phyloP scores from a whole-genome alignment of 1,139 yeast genomes.

The Candida mesenterica region DNA sequence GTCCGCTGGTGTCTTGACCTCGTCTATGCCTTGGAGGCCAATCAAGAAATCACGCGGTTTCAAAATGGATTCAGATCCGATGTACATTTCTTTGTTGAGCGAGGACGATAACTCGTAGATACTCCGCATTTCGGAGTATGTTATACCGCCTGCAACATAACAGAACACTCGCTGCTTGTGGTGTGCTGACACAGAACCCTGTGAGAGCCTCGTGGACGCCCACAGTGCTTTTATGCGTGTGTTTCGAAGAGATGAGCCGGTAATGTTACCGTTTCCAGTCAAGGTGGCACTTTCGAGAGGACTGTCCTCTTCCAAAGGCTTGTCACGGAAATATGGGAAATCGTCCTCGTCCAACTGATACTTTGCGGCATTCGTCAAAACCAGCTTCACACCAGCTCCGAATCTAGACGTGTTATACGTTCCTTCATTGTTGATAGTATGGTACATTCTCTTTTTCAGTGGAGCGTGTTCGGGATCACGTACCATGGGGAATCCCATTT shows the following conservation, averaged over 20 bases:
- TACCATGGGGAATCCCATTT: constrained; percentile 64
- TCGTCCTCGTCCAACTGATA: constrained; percentile 52
- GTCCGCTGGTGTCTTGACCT: constrained; percentile 30
- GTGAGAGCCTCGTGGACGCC: constrained; percentile 46
- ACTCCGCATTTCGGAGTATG: constrained; percentile 77
- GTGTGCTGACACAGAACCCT: constrained; percentile 16
- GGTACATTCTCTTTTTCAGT: constrained; percentile 48
- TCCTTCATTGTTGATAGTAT: constrained; percentile 65
- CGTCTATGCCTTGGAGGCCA: constrained; percentile 44
- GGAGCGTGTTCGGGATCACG: constrained; percentile 47
- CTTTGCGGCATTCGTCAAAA: constrained; percentile 48
- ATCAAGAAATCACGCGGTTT: constrained; percentile 59
- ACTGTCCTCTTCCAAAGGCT: constrained; percentile 62
- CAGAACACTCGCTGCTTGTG: constrained; percentile 72
- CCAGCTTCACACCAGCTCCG: constrained; percentile 65
- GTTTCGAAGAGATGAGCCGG: constrained; percentile 54
- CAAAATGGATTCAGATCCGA: constrained; percentile 80
- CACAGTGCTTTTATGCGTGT: constrained; percentile 79
- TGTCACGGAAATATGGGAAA: constrained; percentile 79
- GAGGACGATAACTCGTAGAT: constrained; percentile 67
- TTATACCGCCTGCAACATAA: constrained; percentile 87
- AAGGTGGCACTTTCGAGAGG: constrained; percentile 17
- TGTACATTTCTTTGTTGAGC: constrained; percentile 68
- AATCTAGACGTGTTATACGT: constrained; percentile 75
- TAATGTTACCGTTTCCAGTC: constrained; percentile 8